Percentiles rank a stretch among this genome's conserved stretches.
phyloP scores from a whole-genome alignment of 2,329 filamentous ascomycete genomes.

The Thielaviopsis populi region DNA sequence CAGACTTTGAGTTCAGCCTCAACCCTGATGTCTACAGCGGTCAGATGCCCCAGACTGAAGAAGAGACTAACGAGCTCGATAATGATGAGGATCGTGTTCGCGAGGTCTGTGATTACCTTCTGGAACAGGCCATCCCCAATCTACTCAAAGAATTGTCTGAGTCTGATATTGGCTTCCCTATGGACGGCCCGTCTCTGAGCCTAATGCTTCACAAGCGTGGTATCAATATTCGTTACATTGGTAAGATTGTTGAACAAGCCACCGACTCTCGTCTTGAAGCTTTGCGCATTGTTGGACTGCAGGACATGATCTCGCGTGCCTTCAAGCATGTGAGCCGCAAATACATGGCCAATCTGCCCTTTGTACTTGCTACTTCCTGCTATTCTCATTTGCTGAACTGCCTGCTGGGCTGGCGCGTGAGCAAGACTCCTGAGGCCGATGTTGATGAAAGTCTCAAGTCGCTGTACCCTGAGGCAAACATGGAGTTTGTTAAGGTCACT shows the following conservation, averaged over 20 bases:
- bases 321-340: conserved; percentile 85
- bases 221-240: conserved; percentile 94
- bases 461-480: conserved; percentile 69
- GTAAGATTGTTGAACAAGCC: conserved; percentile 53
- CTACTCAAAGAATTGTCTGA: conserved; percentile 77
- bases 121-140: conserved; percentile 63
- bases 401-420: conserved; percentile 62
- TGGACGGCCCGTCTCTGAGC: conserved; percentile 89
- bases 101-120: conserved; percentile 64
- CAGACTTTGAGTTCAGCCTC: conserved; percentile 71
- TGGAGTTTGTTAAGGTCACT: conserved; percentile 65
- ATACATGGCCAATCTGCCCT: conserved; percentile 65
- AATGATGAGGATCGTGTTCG: conserved; percentile 82
- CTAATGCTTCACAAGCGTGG: conserved; percentile 87
- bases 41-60: conserved; percentile 75
- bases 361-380: conserved; percentile 64
- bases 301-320: conserved; percentile 88
- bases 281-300: conserved; percentile 59
- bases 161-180: conserved; percentile 90
- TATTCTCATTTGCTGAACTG: conserved; percentile 87
- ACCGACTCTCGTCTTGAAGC: conserved; percentile 61
- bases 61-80: conserved; percentile 70
- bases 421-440: conserved; percentile 62
- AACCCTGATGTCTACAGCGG: conserved; percentile 95
- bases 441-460: conserved; percentile 57